Conservation (phyloP, 2,329 filamentous ascomycete species). For the Huntiella bhutanensis region DNA sequence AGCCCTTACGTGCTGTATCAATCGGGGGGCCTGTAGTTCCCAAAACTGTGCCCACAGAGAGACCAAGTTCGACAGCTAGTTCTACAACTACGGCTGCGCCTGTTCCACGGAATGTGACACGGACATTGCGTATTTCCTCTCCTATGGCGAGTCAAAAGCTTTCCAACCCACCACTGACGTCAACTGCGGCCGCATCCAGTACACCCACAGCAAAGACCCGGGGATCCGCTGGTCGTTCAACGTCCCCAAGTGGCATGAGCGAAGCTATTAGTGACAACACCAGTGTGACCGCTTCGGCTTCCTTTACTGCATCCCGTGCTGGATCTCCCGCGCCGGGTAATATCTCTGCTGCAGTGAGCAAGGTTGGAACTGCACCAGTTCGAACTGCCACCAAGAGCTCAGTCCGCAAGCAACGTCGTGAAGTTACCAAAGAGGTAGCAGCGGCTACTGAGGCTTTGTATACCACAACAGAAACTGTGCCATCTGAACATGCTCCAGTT, state of each 20-base stretch:
- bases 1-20: not conserved
- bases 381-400: constrained; percentile 58
- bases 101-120: too few relatives aligned
- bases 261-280: constrained; percentile 61
- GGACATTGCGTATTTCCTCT: too few relatives aligned
- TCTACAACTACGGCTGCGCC: constrained; percentile 3
- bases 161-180: not conserved
- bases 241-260: constrained; percentile 33
- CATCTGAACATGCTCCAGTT: constrained; percentile 43
- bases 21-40: not conserved
- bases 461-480: constrained; percentile 24
- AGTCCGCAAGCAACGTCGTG: constrained; percentile 57
- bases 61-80: too few relatives aligned
- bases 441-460: constrained; percentile 31
- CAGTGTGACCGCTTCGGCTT: constrained; percentile 48
- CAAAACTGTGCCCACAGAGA: too few relatives aligned
- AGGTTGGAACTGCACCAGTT: constrained; percentile 49
- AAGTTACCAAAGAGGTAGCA: constrained; percentile 42
- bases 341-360: constrained; percentile 17
- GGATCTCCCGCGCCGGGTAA: constrained; percentile 44
- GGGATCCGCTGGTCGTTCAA: not conserved
- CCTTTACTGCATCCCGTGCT: constrained; percentile 46
- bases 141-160: too few relatives aligned
- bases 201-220: not conserved
- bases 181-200: not conserved